A percentile compares a stretch with the other conserved stretches of the same genome.
Evolutionary conservation across 495 filamentous ascomycete species (phyloP).

Genomic region (Penicillium coprophilum): DNA sequence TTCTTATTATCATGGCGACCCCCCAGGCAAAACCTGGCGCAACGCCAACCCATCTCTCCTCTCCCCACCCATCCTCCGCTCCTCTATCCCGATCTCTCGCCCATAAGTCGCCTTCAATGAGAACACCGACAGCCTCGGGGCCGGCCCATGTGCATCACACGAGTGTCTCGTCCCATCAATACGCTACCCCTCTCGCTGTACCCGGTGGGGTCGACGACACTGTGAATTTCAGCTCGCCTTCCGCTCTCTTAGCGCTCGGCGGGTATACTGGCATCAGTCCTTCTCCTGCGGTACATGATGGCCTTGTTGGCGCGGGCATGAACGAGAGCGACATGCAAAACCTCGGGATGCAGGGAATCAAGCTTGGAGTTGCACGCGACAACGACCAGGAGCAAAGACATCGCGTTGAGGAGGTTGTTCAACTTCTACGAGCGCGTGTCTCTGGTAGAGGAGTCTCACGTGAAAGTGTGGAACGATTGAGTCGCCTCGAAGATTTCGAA

Average conservation of each 20-base stretch:
- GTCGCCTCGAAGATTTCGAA: conserved; percentile 70
- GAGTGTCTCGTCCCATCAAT: conserved; percentile 39
- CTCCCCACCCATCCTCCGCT: conserved; percentile 43
- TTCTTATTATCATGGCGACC: conserved; percentile 38
- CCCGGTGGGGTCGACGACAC: conserved; percentile 41
- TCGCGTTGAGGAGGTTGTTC: conserved; percentile 50
- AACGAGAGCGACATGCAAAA: conserved; percentile 47
- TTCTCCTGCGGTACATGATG: conserved; percentile 43
- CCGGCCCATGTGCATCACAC: conserved; percentile 29
- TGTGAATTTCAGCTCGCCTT: conserved; percentile 48
- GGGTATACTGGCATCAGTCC: conserved; percentile 47
- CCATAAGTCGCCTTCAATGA: conserved; percentile 47
- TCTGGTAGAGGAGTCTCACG: conserved; percentile 64
- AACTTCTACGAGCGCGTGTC: conserved; percentile 42
- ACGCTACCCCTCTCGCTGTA: conserved; percentile 43
- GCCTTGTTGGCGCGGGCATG: conserved; percentile 42
- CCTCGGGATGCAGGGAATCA: conserved; percentile 43
- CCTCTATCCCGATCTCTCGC: conserved; percentile 42
- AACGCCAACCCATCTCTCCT: conserved; percentile 49
- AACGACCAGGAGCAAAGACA: conserved; percentile 54
- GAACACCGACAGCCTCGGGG: conserved; percentile 44
- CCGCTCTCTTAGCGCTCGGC: conserved; percentile 45
- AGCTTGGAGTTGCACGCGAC: conserved; percentile 44
- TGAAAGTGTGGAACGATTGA: conserved; percentile 76
- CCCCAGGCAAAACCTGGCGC: conserved; percentile 48